Conservation (phyloP, 2,329 filamentous ascomycete genomes). For the Onygena corvina region DNA sequence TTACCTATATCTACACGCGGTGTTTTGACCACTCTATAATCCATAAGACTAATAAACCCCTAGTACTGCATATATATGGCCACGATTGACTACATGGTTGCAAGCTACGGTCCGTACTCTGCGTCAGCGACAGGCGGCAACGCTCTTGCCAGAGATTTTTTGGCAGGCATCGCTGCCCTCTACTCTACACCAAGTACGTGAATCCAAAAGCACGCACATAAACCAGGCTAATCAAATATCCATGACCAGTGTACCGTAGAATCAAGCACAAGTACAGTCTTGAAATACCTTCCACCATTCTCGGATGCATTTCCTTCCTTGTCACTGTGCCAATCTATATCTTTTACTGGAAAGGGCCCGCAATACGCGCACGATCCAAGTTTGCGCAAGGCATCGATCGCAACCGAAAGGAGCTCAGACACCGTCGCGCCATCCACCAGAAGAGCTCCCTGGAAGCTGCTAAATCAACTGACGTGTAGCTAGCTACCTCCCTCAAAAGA, state of each 20-base stretch:
- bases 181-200: constrained; percentile 42
- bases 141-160: constrained; percentile 51
- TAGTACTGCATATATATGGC: constrained; percentile 47
- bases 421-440: constrained; percentile 9
- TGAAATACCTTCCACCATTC: constrained; percentile 48
- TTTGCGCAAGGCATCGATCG: constrained; percentile 52
- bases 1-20: background rate
- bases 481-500: background rate
- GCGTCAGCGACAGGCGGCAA: constrained; percentile 56
- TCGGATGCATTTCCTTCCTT: constrained; percentile 48
- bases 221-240: background rate
- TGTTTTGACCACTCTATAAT: background rate
- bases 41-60: background rate
- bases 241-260: constrained; percentile 32
- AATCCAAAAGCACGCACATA: background rate
- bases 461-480: constrained; percentile 4
- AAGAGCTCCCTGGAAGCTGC: constrained; percentile 8
- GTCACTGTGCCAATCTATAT: constrained; percentile 53
- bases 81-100: constrained; percentile 57
- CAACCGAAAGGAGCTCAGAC: constrained; percentile 22
- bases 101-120: constrained; percentile 51
- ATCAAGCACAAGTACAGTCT: constrained; percentile 42
- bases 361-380: constrained; percentile 46
- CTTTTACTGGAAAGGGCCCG: constrained; percentile 52
- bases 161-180: constrained; percentile 50